phyloP scores from a whole-genome alignment of 1,284 basidiomycete species.

The Puccinia sorghi region DNA sequence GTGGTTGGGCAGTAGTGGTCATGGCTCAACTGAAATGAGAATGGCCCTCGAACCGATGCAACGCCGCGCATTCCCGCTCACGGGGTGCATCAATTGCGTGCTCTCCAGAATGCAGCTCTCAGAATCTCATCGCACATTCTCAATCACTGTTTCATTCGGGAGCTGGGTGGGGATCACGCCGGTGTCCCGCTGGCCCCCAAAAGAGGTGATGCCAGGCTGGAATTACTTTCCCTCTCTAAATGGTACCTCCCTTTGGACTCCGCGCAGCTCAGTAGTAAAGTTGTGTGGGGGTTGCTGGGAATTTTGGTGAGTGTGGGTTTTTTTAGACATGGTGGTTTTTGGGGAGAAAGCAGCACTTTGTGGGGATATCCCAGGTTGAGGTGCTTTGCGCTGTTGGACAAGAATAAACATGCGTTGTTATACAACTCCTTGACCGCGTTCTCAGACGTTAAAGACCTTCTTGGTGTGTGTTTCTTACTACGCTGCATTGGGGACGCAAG shows the following conservation, averaged over 20 bases:
- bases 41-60: too few species aligned
- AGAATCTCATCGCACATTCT: slow-evolving; percentile 37
- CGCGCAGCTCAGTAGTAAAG: slow-evolving; percentile 24
- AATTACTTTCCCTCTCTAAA: slow-evolving; percentile 40
- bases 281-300: slow-evolving; percentile 13
- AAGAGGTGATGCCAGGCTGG: slow-evolving; percentile 27
- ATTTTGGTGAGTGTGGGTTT: slow-evolving; percentile 1
- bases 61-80: slow-evolving; percentile 11
- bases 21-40: too few species aligned
- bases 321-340: neutral
- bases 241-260: slow-evolving; percentile 38
- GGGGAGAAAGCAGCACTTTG: slow-evolving; percentile 14
- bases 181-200: neutral
- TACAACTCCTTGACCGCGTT: neutral
- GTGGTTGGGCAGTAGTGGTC: too few species aligned
- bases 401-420: slow-evolving; percentile 8
- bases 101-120: slow-evolving; percentile 43
- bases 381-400: slow-evolving; percentile 20
- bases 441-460: neutral
- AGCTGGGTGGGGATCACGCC: slow-evolving; percentile 28
- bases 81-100: slow-evolving; percentile 18
- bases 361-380: slow-evolving; percentile 18
- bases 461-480: neutral
- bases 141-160: neutral
- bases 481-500: slow-evolving; percentile 2